A percentile compares a stretch with the other conserved stretches of the same genome.
Conservation (phyloP, 2,329 filamentous ascomycete genomes). For the Orbilia javanica region DNA sequence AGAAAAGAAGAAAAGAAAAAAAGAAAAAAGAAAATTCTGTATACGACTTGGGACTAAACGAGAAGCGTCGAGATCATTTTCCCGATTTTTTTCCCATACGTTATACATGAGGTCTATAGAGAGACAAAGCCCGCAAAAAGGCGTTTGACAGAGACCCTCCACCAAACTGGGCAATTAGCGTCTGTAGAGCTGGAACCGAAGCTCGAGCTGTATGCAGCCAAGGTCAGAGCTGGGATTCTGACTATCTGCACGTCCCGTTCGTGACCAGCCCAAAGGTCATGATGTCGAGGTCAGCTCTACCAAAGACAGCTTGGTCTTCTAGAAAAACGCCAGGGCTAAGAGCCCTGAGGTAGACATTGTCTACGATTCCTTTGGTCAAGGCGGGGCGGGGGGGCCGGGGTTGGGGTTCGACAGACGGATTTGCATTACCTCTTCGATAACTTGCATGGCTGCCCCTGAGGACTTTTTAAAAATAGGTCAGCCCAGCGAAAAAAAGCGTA, state of each 20-base stretch:
- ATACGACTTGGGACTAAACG: constrained; percentile 6
- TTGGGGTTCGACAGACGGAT: constrained; percentile 50
- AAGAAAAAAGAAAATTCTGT: not conserved
- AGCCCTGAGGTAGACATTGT: not conserved
- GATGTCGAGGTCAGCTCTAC: constrained; percentile 56
- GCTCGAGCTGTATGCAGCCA: constrained; percentile 30
- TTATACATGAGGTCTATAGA: not conserved
- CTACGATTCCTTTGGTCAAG: constrained; percentile 35
- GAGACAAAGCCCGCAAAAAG: constrained; percentile 26
- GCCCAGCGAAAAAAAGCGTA: constrained; percentile 39
- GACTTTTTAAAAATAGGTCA: constrained; percentile 55
- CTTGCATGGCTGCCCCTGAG: constrained; percentile 57
- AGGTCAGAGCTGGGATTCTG: constrained; percentile 17
- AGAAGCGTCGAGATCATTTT: constrained; percentile 11
- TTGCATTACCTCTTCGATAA: constrained; percentile 56
- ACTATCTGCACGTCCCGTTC: constrained; percentile 32
- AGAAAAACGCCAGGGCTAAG: constrained; percentile 37
- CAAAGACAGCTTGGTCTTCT: constrained; percentile 37
- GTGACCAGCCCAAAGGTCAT: constrained; percentile 53
- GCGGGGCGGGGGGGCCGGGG: constrained; percentile 21
- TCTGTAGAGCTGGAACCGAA: constrained; percentile 24
- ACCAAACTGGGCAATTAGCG: constrained; percentile 12
- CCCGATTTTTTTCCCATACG: not conserved
- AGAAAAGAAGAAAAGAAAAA: constrained; percentile 19
- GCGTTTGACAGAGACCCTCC: constrained; percentile 21